Conservation (phyloP, 352 stramenopile genomes). For the Hyaloperonospora brassicae region DNA sequence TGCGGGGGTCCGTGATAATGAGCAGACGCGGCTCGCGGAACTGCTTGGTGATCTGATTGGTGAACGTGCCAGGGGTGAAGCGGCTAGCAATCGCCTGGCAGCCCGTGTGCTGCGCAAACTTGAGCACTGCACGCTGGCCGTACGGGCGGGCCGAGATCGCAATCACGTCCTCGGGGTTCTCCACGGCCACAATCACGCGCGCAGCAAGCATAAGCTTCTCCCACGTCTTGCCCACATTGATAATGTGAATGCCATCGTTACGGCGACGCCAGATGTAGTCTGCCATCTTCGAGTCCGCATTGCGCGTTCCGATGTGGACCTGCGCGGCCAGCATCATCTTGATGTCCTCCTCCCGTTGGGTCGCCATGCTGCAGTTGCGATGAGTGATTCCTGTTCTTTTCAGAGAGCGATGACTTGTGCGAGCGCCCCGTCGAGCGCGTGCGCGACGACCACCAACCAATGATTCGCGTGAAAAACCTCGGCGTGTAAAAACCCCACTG, state of each 20-base stretch:
- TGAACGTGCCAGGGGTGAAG: conserved; percentile 99
- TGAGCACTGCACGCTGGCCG: conserved; percentile 99
- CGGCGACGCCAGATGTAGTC: conserved; percentile 99
- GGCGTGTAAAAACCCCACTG: not conserved
- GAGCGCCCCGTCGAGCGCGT: too few species aligned
- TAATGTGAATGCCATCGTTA: conserved; percentile 98
- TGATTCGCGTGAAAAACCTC: conserved; percentile 2
- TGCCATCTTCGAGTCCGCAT: conserved; percentile 97
- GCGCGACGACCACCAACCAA: conserved; percentile 25
- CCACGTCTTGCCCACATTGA: conserved; percentile 99
- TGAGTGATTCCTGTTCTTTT: conserved; percentile 38
- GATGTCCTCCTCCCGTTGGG: conserved; percentile 98
- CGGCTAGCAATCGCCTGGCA: conserved; percentile 95
- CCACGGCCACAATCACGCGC: conserved; percentile 98
- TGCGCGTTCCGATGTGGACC: conserved; percentile 99
- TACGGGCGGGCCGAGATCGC: conserved; percentile 98
- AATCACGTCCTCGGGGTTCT: conserved; percentile 99
- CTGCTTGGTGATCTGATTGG: conserved; percentile 99
- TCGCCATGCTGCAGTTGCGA: conserved; percentile 62
- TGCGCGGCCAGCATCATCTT: conserved; percentile 99
- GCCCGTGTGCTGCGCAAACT: conserved; percentile 99
- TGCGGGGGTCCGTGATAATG: conserved; percentile 99
- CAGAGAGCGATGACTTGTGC: conserved; percentile 44
- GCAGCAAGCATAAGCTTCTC: conserved; percentile 99
- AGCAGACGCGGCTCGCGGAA: conserved; percentile 99